Evolutionary conservation across 345 rosid species (phyloP).

Genomic region (Salix viminalis): DNA sequence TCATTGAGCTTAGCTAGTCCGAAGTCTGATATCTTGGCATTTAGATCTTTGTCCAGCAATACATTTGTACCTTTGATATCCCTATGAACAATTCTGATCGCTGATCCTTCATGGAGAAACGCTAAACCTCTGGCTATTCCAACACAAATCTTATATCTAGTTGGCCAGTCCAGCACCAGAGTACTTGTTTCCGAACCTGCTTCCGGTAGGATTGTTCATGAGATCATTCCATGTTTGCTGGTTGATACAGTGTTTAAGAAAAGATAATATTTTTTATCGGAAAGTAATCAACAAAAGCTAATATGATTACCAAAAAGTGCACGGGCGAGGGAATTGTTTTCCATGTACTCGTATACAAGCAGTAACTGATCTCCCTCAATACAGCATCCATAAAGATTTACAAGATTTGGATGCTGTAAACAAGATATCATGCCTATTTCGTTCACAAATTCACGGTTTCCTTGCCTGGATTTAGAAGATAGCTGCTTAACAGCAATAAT

Average conservation of each 20-base stretch:
- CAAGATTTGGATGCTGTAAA: slow-evolving; percentile 10
- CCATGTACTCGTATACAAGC: not conserved
- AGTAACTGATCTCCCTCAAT: not conserved
- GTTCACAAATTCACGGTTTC: not conserved
- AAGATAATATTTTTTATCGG: too few relatives aligned
- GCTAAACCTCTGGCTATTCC: not conserved
- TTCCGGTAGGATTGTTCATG: not conserved
- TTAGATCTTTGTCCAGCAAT: slow-evolving; percentile 2
- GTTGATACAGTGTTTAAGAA: too few relatives aligned
- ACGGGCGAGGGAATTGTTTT: slow-evolving; percentile 7
- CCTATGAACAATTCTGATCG: not conserved
- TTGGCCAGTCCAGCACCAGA: not conserved
- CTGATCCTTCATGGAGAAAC: slow-evolving; percentile 5
- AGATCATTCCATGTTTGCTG: not conserved
- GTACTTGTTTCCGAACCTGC: too few relatives aligned
- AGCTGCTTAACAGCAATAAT: not conserved
- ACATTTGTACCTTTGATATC: slow-evolving; percentile 4
- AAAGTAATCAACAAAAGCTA: not conserved
- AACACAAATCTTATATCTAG: not conserved
- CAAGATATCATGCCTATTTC: not conserved
- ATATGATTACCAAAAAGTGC: slow-evolving; percentile 51
- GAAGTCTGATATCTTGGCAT: slow-evolving; percentile 8
- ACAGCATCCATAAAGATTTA: not conserved
- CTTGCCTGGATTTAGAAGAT: not conserved
- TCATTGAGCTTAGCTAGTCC: slow-evolving; percentile 12